A percentile compares a stretch with the other conserved stretches of the same genome.
Evolutionary conservation across 108 stramenopile species (phyloP).

Genomic region (Pseudonitzschia multistriata): DNA sequence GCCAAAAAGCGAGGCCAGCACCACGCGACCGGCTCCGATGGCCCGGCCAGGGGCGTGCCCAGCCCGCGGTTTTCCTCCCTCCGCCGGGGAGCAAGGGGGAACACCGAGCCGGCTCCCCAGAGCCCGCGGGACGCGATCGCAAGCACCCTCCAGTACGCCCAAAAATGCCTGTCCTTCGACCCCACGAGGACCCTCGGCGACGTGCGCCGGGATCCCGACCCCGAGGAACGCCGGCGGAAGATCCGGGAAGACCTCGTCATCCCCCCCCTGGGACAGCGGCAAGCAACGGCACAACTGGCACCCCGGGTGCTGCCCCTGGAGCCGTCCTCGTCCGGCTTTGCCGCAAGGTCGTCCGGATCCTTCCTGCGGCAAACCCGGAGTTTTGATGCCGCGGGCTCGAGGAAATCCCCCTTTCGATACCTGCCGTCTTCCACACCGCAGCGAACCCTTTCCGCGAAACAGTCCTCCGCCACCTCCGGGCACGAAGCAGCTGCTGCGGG

Average conservation of each 20-base stretch:
- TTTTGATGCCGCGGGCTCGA: background rate
- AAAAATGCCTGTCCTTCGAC: slow-evolving; percentile 41
- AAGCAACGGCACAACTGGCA: slow-evolving; percentile 3
- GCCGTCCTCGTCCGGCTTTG: slow-evolving; percentile 13
- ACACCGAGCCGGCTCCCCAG: background rate
- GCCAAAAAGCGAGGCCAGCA: background rate
- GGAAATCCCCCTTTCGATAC: slow-evolving; percentile 5
- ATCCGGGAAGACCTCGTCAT: background rate
- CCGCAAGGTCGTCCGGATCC: slow-evolving; percentile 4
- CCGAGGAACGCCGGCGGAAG: background rate
- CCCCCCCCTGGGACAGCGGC: background rate
- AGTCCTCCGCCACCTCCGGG: background rate
- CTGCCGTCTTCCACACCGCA: background rate
- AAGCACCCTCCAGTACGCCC: slow-evolving; percentile 24
- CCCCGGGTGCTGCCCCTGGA: slow-evolving; percentile 13
- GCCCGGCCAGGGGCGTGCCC: background rate
- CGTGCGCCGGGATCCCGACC: background rate
- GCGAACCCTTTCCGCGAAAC: background rate
- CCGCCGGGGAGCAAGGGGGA: background rate
- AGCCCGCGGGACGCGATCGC: slow-evolving; percentile 3
- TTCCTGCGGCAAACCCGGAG: slow-evolving; percentile 18
- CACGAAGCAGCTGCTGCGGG: background rate
- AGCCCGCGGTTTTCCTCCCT: slow-evolving; percentile 11
- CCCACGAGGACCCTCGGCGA: slow-evolving; percentile 15
- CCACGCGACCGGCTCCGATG: background rate